Base-by-base conservation (phyloP, 345 rosid species). In the Hypericum perforatum region DNA sequence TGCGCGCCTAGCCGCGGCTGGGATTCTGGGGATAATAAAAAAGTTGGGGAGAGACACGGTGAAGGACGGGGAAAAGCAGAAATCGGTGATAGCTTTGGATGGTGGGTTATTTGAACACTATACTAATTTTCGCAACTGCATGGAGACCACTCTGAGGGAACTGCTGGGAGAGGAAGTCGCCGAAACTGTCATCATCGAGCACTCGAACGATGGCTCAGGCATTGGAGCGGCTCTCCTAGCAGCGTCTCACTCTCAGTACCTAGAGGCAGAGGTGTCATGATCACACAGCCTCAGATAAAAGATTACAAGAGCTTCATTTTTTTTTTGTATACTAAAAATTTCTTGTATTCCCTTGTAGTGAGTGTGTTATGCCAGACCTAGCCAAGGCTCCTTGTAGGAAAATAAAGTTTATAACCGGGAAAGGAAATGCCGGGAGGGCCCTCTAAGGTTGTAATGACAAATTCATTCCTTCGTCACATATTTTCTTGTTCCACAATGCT, bases 201-300 rank as follows among this genome's bases (percentile, higher is more conserved):
- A 47, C 46, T 79, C 88, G 0, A 78, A 75, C 8, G 91, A 86
- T 15, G 95, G 95, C 44, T 86, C 88, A 0, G 95, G 95, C 58
- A 75, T 80, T 5, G 95, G 95, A 43, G 95, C 90, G 9, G 80
- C 95, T 32, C 84, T 86, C 56, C 73, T 86, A n/a, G 84, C 86
- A 0, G 95, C 91, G 39, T 82, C 88, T 7, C 86, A 81, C 61
- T 82, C 95, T 37, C 86, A 80, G 36, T 80, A 78, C 63, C 63
- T 46, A 52, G 71, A 50, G 53, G 54, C 29, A 5, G 49, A 53
- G 7, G 66, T 55, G 41, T 45, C 59, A 11, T 68, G 53, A 63
- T 14, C 37, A 57, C 11, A 8, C 11, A 9, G 46, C 39, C 13
- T 42, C 2, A 22, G 32, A 54, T 42, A 22, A 54, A 51, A 16